Conservation (phyloP, 2,329 filamentous ascomycete species). For the Bipolaris victoriae region DNA sequence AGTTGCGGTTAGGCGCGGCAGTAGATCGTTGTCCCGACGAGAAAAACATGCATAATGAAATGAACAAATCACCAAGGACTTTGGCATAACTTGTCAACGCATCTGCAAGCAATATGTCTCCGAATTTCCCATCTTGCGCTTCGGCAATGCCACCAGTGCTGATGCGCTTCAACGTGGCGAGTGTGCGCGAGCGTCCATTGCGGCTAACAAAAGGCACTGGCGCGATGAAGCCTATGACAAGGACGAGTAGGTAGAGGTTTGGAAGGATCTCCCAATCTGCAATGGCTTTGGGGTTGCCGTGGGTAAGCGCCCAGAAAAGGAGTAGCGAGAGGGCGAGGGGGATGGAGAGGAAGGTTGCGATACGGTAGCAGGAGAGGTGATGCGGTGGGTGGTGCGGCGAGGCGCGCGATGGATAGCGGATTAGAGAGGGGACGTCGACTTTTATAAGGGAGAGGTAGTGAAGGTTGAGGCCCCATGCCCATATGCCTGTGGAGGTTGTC, state of each 20-base stretch:
- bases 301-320: slow-evolving; percentile 83
- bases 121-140: slow-evolving; percentile 88
- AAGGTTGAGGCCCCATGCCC: slow-evolving; percentile 93
- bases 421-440: slow-evolving; percentile 86
- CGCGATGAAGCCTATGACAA: slow-evolving; percentile 73
- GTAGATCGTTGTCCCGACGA: slow-evolving; percentile 74
- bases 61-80: slow-evolving; percentile 86
- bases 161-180: slow-evolving; percentile 77
- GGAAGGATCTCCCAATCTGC: slow-evolving; percentile 84
- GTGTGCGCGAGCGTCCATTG: slow-evolving; percentile 75
- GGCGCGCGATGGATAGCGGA: slow-evolving; percentile 80
- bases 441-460: slow-evolving; percentile 80
- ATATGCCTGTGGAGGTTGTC: slow-evolving; percentile 68
- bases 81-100: slow-evolving; percentile 94
- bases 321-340: slow-evolving; percentile 74
- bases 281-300: slow-evolving; percentile 71
- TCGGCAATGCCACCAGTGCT: slow-evolving; percentile 85
- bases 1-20: slow-evolving; percentile 77
- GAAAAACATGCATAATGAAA: slow-evolving; percentile 91
- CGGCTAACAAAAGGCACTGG: slow-evolving; percentile 73
- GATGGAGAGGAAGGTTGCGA: slow-evolving; percentile 76
- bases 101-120: slow-evolving; percentile 91
- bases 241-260: slow-evolving; percentile 77
- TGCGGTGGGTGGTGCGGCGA: slow-evolving; percentile 74
- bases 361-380: slow-evolving; percentile 82